Base-by-base conservation (phyloP, 805 yeast genomes). In the Jamesozyma spencerorum region DNA sequence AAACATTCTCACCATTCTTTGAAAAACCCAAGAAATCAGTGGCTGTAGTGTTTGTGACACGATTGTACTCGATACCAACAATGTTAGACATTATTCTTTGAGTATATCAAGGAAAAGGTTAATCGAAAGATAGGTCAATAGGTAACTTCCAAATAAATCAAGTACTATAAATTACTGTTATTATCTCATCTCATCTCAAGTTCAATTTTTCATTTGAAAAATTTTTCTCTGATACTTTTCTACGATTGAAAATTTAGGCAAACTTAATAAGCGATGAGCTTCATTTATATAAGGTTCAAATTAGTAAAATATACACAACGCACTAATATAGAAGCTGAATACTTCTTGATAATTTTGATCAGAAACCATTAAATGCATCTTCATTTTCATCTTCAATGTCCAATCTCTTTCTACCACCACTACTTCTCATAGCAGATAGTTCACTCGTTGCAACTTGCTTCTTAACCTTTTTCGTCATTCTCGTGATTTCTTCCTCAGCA, bases 11-110 rank as follows among this genome's bases (percentile, higher is more conserved):
- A 24, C 75, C 66, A 47, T 69, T 71, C 27, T 64, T 50, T 12
- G 72, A 67, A 59, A 81, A 85, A 2, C 97, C 97, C 5, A 97
- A 97, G 58, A 87, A 90, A 57, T 88, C 97, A 1, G 88, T 85
- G 31, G 94, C 74, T 1, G 90, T 71, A 3, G 92, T 85, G 65
- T 87, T 85, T 14, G 94, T 81, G 31, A 88, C 96, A 54, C 96
- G 77, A 60, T 88, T 92, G 62, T 81, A 81, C 57, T 88, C 95
- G 38, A 87, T 81, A 24, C 87, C 88, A 33, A 87, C 90, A 46
- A 85, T 75, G 52, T 82, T 79, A 31, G 62, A 59, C 60, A 56
- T 57, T 19, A 3, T 35, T 17, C 7, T 3, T 18, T 31, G 31
- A 7, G 27, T 28, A 28, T 28, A 28, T 28, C 12, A 28, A 12